Conservation (phyloP, 1,139 yeast genomes). For the Geotrichum citri-aurantii region DNA sequence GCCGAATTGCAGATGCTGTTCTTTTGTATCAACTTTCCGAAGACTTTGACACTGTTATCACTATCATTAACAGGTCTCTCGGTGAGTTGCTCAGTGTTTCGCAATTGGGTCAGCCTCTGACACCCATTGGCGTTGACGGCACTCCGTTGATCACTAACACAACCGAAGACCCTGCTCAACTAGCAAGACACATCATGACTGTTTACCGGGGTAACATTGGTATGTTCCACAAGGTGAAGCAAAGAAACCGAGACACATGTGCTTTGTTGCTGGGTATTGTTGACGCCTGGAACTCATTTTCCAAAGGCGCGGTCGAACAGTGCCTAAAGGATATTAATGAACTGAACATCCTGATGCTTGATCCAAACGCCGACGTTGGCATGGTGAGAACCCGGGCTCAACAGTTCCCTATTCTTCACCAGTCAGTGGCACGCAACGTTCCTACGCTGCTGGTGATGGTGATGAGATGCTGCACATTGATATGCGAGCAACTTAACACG, state of each 20-base stretch:
- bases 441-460: constrained; percentile 76
- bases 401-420: constrained; percentile 57
- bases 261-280: constrained; percentile 59
- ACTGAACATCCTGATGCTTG: constrained; percentile 63
- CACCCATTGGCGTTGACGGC: constrained; percentile 12
- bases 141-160: constrained; percentile 32
- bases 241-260: constrained; percentile 49
- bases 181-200: constrained; percentile 39
- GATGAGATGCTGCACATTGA: constrained; percentile 69
- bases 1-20: constrained; percentile 80
- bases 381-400: constrained; percentile 51
- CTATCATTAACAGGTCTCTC: constrained; percentile 65
- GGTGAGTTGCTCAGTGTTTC: constrained; percentile 75
- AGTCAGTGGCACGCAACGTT: constrained; percentile 67
- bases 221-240: constrained; percentile 31
- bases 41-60: constrained; percentile 80
- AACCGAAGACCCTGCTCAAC: constrained; percentile 38
- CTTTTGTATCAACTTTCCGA: constrained; percentile 81
- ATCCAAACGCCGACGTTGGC: constrained; percentile 42
- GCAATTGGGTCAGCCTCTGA: constrained; percentile 62
- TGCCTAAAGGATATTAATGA: constrained; percentile 52
- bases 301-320: constrained; percentile 54
- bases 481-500: constrained; percentile 48
- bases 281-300: constrained; percentile 57
- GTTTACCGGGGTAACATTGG: constrained; percentile 35